A percentile compares a stretch with the other conserved stretches of the same genome.
phyloP scores from a whole-genome alignment of 306 rosid species.

The Gleditsia sinensis region DNA sequence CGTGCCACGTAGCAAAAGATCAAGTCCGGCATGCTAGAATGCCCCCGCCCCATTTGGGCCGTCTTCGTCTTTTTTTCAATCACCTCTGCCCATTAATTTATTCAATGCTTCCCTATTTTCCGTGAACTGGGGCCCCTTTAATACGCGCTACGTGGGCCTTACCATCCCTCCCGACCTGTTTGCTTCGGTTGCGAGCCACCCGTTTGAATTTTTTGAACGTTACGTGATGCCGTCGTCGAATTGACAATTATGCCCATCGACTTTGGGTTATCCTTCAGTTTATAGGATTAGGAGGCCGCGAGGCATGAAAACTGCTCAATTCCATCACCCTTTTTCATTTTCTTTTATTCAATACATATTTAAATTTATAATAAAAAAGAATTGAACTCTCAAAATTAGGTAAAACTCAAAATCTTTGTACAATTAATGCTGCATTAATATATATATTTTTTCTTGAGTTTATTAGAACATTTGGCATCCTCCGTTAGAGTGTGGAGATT shows the following conservation, averaged over 20 bases:
- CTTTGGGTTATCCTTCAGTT: background rate
- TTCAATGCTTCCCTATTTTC: background rate
- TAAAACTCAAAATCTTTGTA: background rate
- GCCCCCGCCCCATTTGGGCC: background rate
- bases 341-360: too few relatives aligned
- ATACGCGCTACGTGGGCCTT: conserved; percentile 57
- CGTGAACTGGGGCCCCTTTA: conserved; percentile 44
- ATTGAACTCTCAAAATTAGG: too few relatives aligned
- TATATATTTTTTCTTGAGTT: too few relatives aligned
- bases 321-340: too few relatives aligned
- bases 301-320: too few relatives aligned
- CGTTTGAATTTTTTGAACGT: conserved; percentile 81
- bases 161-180: conserved; percentile 30
- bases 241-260: conserved; percentile 29
- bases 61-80: too few relatives aligned
- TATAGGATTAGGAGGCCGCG: too few relatives aligned
- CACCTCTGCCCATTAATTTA: background rate
- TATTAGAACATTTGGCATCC: too few relatives aligned
- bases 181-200: conserved; percentile 44
- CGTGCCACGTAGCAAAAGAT: background rate
- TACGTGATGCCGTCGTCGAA: conserved; percentile 12
- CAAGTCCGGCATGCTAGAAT: too few relatives aligned
- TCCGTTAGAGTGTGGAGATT: too few relatives aligned
- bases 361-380: too few relatives aligned
- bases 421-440: too few relatives aligned